Evolutionary conservation across 2,329 filamentous ascomycete species (phyloP), one percentile per base, ranked within the genome.

Genomic region (Botrytis fragariae): DNA sequence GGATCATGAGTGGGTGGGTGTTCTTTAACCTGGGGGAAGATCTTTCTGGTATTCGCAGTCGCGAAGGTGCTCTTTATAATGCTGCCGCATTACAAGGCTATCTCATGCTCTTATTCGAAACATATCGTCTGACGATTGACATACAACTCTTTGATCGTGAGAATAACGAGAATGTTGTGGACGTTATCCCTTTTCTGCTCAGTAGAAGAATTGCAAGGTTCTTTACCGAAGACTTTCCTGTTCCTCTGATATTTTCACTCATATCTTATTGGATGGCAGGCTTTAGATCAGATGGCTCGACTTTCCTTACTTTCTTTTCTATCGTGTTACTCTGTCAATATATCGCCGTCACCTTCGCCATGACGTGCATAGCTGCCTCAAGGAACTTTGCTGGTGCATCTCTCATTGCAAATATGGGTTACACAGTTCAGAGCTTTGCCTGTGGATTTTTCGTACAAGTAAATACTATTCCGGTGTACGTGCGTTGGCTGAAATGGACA

Each of bases 241-340:
- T 93, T 1, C 92, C 92, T 0, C 85, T 93, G 25, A 80, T 93
- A 5, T 94, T 91, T 78, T 90, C 90, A 9, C 82, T 90, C 2
- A 90, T 94, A 12, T 91, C 90, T 79, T 95, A 94, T 81, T 94
- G 93, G 80, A 93, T 94, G 90, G 88, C 89, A 10, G 92, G 91
- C 0, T 93, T 94, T 77, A 88, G 92, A 64, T 84, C 86, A 4
- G 86, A 90, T 14, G 88, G 86, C 0, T 82, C 79, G 1, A 88
- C 91, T 71, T 94, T 94, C 81, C 90, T 95, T 73, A 89, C 87
- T 0, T 95, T 94, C 82, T 91, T 94, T 76, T 84, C 86, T 4
- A 85, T 94, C 54, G 87, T 90, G 0, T 81, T 95, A 7, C 81
- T 94, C 4, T 90, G 89, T 62, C 92, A 95, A 74, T 93, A 93